These are phyloP conservation scores for Lumnitzera littorea DNA, from an alignment of 345 rosid species.

Conservation along the genomic window DNA sequence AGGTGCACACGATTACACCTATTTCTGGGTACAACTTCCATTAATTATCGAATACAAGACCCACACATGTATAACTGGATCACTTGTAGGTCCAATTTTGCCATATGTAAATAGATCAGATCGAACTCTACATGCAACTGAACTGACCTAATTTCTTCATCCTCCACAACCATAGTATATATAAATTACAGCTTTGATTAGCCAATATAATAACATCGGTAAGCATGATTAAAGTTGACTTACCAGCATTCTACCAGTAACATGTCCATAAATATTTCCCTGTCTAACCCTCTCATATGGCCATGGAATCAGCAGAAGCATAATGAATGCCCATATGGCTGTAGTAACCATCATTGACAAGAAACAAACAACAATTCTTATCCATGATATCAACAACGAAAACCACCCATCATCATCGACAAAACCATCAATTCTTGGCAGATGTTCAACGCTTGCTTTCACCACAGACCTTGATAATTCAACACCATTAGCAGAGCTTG, in stretches of 20 bases:
- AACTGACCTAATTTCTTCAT: too few species aligned
- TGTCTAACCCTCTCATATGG: conserved; percentile 41
- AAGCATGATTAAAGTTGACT: conserved; percentile 6
- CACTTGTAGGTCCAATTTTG: too few species aligned
- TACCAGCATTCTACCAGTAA: conserved; percentile 54
- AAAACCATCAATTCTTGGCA: conserved; percentile 14
- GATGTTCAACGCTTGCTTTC: conserved; percentile 9
- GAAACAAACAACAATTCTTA: conserved; percentile 39
- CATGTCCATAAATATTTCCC: conserved; percentile 50
- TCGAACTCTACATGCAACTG: too few species aligned
- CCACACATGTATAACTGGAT: too few species aligned
- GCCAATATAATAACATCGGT: too few species aligned
- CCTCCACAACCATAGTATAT: too few species aligned
- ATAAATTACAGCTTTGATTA: too few species aligned
- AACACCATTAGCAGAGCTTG: conserved; percentile 17
- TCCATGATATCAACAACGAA: conserved; percentile 27
- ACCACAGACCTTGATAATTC: conserved; percentile 9
- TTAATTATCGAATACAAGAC: too few species aligned
- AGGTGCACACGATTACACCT: too few species aligned
- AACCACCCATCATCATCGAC: conserved; percentile 42
- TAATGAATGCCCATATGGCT: conserved; percentile 35
- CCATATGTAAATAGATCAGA: too few species aligned
- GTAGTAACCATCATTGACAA: conserved; percentile 40
- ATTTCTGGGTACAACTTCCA: too few species aligned
- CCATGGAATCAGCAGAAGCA: conserved; percentile 45